phyloP scores from a whole-genome alignment of 345 rosid species.

The Camelina neglecta region DNA sequence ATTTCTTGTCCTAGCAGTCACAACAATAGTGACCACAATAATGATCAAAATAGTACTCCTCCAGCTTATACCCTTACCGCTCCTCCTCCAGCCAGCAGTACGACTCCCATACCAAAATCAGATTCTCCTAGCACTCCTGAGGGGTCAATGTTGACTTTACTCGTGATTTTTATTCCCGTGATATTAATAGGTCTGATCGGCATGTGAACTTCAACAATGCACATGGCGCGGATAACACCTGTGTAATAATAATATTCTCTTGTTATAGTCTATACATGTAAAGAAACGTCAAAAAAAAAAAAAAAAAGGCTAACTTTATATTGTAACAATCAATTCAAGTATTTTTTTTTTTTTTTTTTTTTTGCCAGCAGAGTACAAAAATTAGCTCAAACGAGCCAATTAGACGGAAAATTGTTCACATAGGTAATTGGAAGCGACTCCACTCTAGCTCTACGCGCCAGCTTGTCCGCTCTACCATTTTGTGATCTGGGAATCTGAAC shows the following conservation, averaged over 20 bases:
- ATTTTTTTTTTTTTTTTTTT: too few species aligned
- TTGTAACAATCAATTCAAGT: not conserved
- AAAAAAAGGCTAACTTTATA: not conserved
- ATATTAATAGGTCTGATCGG: not conserved
- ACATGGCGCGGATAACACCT: conserved; percentile 20
- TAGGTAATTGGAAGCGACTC: too few species aligned
- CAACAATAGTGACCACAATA: conserved; percentile 5
- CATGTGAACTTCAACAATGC: conserved; percentile 14
- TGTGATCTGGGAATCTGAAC: too few species aligned
- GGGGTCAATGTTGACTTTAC: not conserved
- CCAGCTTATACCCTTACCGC: conserved; percentile 10
- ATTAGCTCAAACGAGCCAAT: too few species aligned
- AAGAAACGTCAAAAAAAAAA: not conserved
- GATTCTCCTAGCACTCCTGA: conserved; percentile 28
- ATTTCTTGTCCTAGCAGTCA: conserved; percentile 47
- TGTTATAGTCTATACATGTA: conserved; percentile 25
- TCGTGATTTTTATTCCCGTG: conserved; percentile 2
- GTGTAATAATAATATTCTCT: conserved; percentile 3
- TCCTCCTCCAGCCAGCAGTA: conserved; percentile 31
- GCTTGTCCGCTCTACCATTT: too few species aligned
- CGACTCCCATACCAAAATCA: conserved; percentile 28
- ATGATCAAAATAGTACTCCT: conserved; percentile 2
- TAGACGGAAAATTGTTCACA: too few species aligned
- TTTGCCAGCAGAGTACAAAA: too few species aligned
- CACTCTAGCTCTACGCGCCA: too few species aligned